phyloP scores from a whole-genome alignment of 1,139 yeast species.

The Magnusiomyces paraingens region DNA sequence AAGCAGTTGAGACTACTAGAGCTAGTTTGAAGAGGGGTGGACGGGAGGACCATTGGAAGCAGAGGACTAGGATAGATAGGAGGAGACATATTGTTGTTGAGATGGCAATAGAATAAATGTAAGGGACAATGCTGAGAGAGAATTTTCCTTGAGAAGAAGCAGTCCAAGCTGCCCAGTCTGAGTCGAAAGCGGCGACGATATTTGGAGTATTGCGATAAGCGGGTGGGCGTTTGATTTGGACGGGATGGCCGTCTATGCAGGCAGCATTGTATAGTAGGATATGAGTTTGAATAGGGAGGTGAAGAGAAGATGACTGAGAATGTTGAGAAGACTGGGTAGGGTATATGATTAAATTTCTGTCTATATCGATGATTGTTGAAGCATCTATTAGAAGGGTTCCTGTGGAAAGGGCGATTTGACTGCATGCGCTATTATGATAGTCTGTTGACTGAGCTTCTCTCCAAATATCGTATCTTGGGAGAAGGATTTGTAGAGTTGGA shows the following conservation, averaged over 20 bases:
- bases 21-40: slow-evolving; percentile 34
- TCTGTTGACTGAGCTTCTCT: slow-evolving; percentile 7
- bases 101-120: slow-evolving; percentile 55
- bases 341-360: neutral
- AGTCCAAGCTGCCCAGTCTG: slow-evolving; percentile 10
- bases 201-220: neutral
- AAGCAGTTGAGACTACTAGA: slow-evolving; percentile 18
- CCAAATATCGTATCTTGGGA: slow-evolving; percentile 11
- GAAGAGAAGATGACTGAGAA: neutral
- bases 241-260: slow-evolving; percentile 21
- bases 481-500: neutral
- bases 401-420: slow-evolving; percentile 16
- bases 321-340: neutral
- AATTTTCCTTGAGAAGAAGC: slow-evolving; percentile 5
- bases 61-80: slow-evolving; percentile 49
- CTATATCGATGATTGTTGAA: slow-evolving; percentile 7
- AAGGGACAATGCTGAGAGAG: slow-evolving; percentile 28
- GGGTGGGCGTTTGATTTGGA: slow-evolving; percentile 12
- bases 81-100: slow-evolving; percentile 63
- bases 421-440: slow-evolving; percentile 17
- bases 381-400: slow-evolving; percentile 16
- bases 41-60: slow-evolving; percentile 42
- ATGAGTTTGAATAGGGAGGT: neutral
- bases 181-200: neutral
- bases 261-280: slow-evolving; percentile 3